Conservation (phyloP, 345 rosid genomes). For the Aquilaria sinensis region DNA sequence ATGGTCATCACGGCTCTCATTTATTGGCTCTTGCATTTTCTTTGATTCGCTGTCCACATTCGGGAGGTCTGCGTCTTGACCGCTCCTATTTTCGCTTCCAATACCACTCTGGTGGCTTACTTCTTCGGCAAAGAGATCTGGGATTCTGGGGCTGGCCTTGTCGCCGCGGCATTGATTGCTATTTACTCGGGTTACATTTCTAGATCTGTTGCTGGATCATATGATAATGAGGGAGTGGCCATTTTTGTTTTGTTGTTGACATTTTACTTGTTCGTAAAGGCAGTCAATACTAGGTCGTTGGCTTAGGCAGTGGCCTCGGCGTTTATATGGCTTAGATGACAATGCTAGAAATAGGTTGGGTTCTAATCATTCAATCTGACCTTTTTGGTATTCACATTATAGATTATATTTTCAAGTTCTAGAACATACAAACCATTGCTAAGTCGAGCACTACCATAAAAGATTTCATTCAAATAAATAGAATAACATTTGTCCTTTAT, state of each 20-base stretch:
- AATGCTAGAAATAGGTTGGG: no score
- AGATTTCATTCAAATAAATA: no score
- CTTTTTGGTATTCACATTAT: no score
- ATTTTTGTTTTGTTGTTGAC: constrained; percentile 86
- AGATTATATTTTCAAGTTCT: no score
- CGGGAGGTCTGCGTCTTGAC: constrained; percentile 97
- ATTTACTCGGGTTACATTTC: constrained; percentile 98
- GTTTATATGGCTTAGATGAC: constrained; percentile 14
- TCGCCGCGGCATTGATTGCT: constrained; percentile 85
- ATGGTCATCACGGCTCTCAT: constrained; percentile 87
- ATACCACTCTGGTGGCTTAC: constrained; percentile 88
- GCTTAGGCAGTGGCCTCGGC: constrained; percentile 91
- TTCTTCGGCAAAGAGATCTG: constrained; percentile 97
- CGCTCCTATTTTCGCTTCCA: constrained; percentile 94
- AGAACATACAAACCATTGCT: no score
- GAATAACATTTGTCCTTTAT: no score
- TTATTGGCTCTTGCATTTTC: constrained; percentile 62
- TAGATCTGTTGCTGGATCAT: constrained; percentile 92
- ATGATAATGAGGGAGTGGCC: constrained; percentile 94
- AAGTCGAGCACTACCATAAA: no score
- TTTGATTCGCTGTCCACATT: constrained; percentile 80
- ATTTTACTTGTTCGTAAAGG: constrained; percentile 84
- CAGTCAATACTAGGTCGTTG: constrained; percentile 85
- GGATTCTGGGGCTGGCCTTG: constrained; percentile 93
- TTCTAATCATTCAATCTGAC: no score